Evolutionary conservation across 106 monocot genomes (phyloP).

Genomic region (Dioscorea alata): DNA sequence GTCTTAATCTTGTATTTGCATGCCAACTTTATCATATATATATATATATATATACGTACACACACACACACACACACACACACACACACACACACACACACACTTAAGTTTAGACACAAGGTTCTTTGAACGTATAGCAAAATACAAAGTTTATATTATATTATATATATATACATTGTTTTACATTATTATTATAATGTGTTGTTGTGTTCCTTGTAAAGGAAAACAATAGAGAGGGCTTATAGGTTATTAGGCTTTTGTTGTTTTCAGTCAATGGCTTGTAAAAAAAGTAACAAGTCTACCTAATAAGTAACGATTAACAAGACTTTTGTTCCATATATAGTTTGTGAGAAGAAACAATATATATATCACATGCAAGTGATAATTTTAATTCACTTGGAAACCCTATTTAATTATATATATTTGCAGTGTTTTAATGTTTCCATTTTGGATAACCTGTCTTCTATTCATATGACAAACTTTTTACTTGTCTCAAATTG

Average conservation of each 20-base stretch:
- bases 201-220: neutral
- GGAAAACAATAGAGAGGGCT: neutral
- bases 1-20: too few species aligned
- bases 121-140: too few species aligned
- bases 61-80: too few species aligned
- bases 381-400: too few species aligned
- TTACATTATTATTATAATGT: neutral
- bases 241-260: neutral
- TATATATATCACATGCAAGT: neutral
- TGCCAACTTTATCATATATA: too few species aligned
- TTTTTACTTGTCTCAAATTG: neutral
- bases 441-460: neutral
- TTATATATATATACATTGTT: neutral
- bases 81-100: too few species aligned
- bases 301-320: conserved; percentile 15
- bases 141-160: too few species aligned
- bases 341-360: too few species aligned
- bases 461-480: neutral
- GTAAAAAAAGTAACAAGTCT: conserved; percentile 1
- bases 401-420: too few species aligned
- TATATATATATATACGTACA: too few species aligned
- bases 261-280: conserved; percentile 5
- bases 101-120: neutral
- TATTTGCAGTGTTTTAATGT: neutral
- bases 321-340: neutral